Evolutionary conservation across 352 stramenopile genomes (phyloP).

Genomic region (Albugo laibachii): DNA sequence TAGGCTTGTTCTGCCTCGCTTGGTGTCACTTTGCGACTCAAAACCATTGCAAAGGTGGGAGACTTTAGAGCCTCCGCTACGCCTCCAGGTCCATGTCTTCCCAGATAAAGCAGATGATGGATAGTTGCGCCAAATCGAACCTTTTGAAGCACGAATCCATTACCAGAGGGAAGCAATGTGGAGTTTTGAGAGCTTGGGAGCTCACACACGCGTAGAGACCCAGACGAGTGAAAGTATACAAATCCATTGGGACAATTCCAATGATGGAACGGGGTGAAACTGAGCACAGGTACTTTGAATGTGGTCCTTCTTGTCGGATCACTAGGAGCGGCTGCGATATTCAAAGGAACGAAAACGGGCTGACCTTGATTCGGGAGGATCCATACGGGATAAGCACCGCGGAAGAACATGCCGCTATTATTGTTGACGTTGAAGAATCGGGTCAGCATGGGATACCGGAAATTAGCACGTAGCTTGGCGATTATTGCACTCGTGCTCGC

Average conservation of each 20-base stretch:
- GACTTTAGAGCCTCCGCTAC: slow-evolving; percentile 56
- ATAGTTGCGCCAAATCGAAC: slow-evolving; percentile 46
- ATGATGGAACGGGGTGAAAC: slow-evolving; percentile 74
- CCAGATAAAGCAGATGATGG: slow-evolving; percentile 68
- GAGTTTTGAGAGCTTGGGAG: slow-evolving; percentile 51
- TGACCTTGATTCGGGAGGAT: slow-evolving; percentile 45
- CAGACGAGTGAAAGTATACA: slow-evolving; percentile 75
- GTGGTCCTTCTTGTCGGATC: slow-evolving; percentile 9
- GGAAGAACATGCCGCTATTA: slow-evolving; percentile 72
- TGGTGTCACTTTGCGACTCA: slow-evolving; percentile 28
- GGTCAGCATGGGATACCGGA: slow-evolving; percentile 75
- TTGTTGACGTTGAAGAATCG: slow-evolving; percentile 68
- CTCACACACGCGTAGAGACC: slow-evolving; percentile 58
- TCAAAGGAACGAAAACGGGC: slow-evolving; percentile 56
- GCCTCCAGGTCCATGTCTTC: slow-evolving; percentile 46
- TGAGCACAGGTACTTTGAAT: slow-evolving; percentile 61
- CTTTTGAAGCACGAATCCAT: slow-evolving; percentile 67
- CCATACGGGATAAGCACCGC: slow-evolving; percentile 69
- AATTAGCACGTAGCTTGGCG: slow-evolving; percentile 48
- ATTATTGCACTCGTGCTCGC: neutral
- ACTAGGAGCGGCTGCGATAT: slow-evolving; percentile 20
- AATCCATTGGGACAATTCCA: slow-evolving; percentile 79
- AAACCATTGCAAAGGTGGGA: slow-evolving; percentile 65
- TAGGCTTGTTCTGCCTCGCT: slow-evolving; percentile 27
- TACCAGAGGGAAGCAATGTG: slow-evolving; percentile 40